phyloP scores from a whole-genome alignment of 306 rosid species.

The Sphenostylis stenocarpa region DNA sequence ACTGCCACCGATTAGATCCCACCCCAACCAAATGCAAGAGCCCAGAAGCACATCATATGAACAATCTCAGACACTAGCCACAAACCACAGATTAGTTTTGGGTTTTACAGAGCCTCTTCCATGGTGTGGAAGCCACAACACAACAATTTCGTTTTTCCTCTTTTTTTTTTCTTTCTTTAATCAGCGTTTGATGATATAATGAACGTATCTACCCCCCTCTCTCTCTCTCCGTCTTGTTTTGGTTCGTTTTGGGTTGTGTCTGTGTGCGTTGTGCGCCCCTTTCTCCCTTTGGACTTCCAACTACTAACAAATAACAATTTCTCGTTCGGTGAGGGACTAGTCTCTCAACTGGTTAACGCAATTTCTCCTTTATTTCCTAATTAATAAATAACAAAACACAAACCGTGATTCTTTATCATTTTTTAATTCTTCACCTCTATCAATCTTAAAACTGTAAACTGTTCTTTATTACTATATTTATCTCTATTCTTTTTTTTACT shows the following conservation, averaged over 20 bases:
- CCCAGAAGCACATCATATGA: too few relatives aligned
- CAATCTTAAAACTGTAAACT: too few relatives aligned
- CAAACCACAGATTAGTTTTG: slow-evolving; percentile 25
- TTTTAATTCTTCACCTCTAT: too few relatives aligned
- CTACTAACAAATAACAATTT: neutral
- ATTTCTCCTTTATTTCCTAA: neutral
- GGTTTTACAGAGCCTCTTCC: neutral
- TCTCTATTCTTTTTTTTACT: too few relatives aligned
- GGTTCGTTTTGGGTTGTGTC: neutral
- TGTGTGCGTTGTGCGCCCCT: neutral
- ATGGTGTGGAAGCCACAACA: neutral
- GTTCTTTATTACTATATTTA: too few relatives aligned
- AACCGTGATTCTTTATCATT: too few relatives aligned
- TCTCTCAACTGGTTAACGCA: neutral
- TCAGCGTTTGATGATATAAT: neutral
- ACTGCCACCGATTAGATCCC: neutral
- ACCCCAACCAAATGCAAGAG: neutral
- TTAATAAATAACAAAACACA: neutral
- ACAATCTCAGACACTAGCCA: slow-evolving; percentile 23
- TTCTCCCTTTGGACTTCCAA: neutral
- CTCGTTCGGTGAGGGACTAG: neutral
- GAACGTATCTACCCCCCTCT: neutral
- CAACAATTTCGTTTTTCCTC: neutral
- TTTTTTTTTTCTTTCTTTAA: neutral
- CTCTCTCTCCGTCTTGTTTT: neutral